Percentiles rank a stretch among this genome's conserved stretches.
These are phyloP conservation scores for Penicillium lividum DNA, from an alignment of 495 filamentous ascomycete genomes.

Conservation along the genomic window DNA sequence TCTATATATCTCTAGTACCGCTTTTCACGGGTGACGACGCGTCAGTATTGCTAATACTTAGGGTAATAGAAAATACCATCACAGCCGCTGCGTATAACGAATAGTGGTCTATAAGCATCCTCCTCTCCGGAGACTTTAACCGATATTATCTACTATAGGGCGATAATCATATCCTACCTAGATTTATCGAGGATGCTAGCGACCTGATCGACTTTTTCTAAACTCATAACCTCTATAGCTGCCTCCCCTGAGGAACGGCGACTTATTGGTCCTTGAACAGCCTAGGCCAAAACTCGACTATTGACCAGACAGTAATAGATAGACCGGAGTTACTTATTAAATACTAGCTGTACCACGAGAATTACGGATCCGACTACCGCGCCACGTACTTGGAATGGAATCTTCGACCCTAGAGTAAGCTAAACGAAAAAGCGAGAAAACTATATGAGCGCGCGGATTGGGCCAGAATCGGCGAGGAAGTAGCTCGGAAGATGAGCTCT, in stretches of 20 bases:
- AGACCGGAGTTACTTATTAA: conserved; percentile 14
- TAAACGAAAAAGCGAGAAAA: conserved; percentile 16
- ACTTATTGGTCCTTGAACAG: conserved; percentile 23
- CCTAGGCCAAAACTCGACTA: conserved; percentile 21
- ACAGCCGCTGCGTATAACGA: conserved; percentile 2
- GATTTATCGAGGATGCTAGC: conserved; percentile 21
- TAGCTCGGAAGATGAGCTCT: conserved; percentile 11
- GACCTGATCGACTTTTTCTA: conserved; percentile 27
- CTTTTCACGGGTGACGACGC: conserved; percentile 6
- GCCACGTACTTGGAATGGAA: conserved; percentile 28
- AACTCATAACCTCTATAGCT: conserved; percentile 13
- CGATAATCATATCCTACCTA: conserved; percentile 14
- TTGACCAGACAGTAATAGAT: conserved; percentile 23
- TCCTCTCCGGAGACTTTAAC: conserved; percentile 28
- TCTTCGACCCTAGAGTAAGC: conserved; percentile 10
- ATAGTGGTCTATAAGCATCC: conserved; percentile 13
- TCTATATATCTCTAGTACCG: conserved; percentile 20
- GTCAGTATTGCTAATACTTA: conserved; percentile 12
- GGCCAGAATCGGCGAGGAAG: conserved; percentile 21
- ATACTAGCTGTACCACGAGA: conserved; percentile 25
- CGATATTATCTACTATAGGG: conserved; percentile 26
- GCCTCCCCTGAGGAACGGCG: conserved; percentile 17
- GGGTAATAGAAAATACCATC: conserved; percentile 23
- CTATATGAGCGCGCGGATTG: conserved; percentile 30
- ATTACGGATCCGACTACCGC: conserved; percentile 23